Conservation (phyloP, 2,329 filamentous ascomycete genomes). For the Mycosphaerelloides madeirae region DNA sequence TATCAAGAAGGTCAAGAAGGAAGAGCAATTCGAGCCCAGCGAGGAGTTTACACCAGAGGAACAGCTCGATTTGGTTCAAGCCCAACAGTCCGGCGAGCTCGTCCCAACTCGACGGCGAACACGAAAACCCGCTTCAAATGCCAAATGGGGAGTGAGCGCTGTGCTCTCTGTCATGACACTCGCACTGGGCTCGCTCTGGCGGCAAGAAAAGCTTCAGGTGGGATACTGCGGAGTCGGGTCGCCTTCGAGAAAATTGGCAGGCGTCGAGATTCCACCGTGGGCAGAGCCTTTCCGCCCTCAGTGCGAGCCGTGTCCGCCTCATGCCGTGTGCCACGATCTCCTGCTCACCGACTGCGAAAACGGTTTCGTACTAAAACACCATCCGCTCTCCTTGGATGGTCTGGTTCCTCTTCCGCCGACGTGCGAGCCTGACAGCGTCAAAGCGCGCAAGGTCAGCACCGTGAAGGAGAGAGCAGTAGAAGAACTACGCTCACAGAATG, state of each 20-base stretch:
- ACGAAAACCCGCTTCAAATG: conserved; percentile 41
- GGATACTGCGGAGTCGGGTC: conserved; percentile 85
- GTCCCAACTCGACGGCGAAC: conserved; percentile 38
- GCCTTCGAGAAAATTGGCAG: conserved; percentile 54
- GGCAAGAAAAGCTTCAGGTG: conserved; percentile 92
- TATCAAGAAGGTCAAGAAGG: conserved; percentile 41
- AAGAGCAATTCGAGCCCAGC: conserved; percentile 61
- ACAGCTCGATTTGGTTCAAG: conserved; percentile 71
- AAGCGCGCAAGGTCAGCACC: conserved; percentile 76
- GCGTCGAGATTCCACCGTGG: conserved; percentile 68
- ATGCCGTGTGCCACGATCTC: conserved; percentile 81
- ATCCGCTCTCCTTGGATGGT: conserved; percentile 77
- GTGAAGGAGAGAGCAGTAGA: conserved; percentile 86
- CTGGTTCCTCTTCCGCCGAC: conserved; percentile 80
- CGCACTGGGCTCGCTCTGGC: conserved; percentile 75
- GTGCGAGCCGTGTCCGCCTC: conserved; percentile 84
- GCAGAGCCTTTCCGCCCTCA: conserved; percentile 66
- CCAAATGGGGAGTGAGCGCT: conserved; percentile 61
- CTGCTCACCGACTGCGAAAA: conserved; percentile 75
- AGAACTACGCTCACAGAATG: conserved; percentile 76
- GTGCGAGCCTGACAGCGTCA: conserved; percentile 92
- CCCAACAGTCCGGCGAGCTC: conserved; percentile 50
- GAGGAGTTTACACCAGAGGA: conserved; percentile 95
- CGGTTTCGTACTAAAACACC: conserved; percentile 79
- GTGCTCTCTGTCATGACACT: conserved; percentile 66